Evolutionary conservation across 768 basidiomycete genomes (phyloP).

Genomic region (Mycena galericulata): DNA sequence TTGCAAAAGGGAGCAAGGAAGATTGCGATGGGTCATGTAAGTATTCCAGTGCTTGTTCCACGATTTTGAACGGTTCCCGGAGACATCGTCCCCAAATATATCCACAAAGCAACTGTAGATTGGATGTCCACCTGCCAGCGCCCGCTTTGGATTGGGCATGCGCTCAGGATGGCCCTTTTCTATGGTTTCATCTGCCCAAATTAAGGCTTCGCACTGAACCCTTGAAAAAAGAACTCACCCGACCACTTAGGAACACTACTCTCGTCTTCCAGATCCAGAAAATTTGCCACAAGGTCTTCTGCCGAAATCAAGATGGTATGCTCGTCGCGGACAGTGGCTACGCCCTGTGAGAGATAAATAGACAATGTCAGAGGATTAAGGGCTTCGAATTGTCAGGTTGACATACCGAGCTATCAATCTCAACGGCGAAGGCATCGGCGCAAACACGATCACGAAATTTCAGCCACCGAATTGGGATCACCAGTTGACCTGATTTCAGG

Average conservation of each 20-base stretch:
- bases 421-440: conserved; percentile 1
- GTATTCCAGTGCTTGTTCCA: conserved; percentile 61
- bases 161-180: conserved; percentile 35
- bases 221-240: not conserved
- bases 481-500: not conserved
- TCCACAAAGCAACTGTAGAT: conserved; percentile 47
- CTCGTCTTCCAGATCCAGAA: not conserved
- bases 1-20: conserved; percentile 48
- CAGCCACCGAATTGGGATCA: conserved; percentile 25
- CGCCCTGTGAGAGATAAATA: not conserved
- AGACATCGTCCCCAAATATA: conserved; percentile 56
- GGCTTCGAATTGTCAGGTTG: not conserved
- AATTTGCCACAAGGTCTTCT: not conserved
- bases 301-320: not conserved
- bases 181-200: conserved; percentile 8
- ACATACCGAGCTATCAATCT: not conserved
- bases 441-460: not conserved
- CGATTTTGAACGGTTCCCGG: conserved; percentile 56
- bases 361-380: not conserved
- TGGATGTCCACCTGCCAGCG: conserved; percentile 43
- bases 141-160: conserved; percentile 51
- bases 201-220: not conserved
- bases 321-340: not conserved
- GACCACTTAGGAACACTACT: not conserved
- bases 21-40: conserved; percentile 51